Evolutionary conservation across 495 filamentous ascomycete species (phyloP).

Genomic region (Penicillium herquei): DNA sequence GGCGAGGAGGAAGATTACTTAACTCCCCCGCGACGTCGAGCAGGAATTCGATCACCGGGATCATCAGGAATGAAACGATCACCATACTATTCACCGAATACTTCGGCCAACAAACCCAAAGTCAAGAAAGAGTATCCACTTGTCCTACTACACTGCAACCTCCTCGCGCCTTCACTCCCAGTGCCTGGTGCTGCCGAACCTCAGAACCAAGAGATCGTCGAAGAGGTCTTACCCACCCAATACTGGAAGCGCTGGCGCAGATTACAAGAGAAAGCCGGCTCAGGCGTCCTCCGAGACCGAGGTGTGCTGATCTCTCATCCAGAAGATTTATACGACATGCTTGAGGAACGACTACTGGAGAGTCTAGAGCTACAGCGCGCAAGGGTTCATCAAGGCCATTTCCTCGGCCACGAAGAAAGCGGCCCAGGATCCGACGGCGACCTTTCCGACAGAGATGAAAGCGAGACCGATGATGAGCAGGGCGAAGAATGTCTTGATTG

Average conservation of each 20-base stretch:
- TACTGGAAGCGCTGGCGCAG: conserved; percentile 72
- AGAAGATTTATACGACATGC: conserved; percentile 81
- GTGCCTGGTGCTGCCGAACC: conserved; percentile 51
- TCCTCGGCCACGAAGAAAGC: conserved; percentile 41
- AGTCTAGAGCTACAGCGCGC: conserved; percentile 75
- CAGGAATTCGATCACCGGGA: conserved; percentile 35
- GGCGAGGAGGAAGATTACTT: conserved; percentile 38
- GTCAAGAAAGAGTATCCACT: conserved; percentile 70
- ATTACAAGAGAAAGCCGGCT: conserved; percentile 74
- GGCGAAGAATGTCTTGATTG: conserved; percentile 60
- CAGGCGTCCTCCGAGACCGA: conserved; percentile 66
- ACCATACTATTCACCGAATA: conserved; percentile 48
- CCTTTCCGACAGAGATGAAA: conserved; percentile 28
- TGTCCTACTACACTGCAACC: conserved; percentile 82
- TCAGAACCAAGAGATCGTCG: conserved; percentile 48
- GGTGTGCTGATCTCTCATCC: conserved; percentile 89
- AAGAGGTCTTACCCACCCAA: conserved; percentile 53
- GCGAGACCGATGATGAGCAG: conserved; percentile 37
- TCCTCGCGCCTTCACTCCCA: conserved; percentile 72
- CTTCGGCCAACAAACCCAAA: conserved; percentile 45
- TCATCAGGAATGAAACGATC: conserved; percentile 37
- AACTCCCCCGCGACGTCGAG: conserved; percentile 35
- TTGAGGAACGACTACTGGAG: conserved; percentile 91
- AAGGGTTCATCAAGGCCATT: conserved; percentile 76
- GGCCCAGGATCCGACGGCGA: conserved; percentile 36